Percentiles rank a stretch among this genome's conserved stretches.
phyloP scores from a whole-genome alignment of 169 alveolate species.

The Plasmodium gaboni region DNA sequence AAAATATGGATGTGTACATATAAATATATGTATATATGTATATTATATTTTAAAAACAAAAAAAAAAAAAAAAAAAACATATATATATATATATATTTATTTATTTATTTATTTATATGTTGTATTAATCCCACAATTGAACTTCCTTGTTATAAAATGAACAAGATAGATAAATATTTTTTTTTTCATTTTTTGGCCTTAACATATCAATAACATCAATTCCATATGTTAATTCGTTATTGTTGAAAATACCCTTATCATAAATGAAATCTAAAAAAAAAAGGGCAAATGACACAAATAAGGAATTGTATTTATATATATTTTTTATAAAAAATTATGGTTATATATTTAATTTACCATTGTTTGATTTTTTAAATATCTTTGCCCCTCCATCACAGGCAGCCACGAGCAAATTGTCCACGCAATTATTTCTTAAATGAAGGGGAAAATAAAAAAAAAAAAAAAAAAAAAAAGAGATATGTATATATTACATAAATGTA shows the following conservation, averaged over 20 bases:
- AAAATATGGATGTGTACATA: no score
- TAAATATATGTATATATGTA: neutral
- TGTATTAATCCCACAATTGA: constrained; percentile 43
- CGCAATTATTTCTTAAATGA: constrained; percentile 9
- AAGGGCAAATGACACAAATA: neutral
- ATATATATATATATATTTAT: neutral
- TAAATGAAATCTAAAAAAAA: constrained; percentile 44
- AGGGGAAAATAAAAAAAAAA: neutral
- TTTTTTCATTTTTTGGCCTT: constrained; percentile 43
- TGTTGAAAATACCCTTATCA: constrained; percentile 26
- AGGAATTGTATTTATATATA: neutral
- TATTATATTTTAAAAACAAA: neutral
- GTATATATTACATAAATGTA: no score
- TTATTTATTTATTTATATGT: neutral
- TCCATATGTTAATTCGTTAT: constrained; percentile 62
- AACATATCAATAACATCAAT: constrained; percentile 44
- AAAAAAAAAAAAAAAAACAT: neutral
- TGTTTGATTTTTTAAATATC: constrained; percentile 43
- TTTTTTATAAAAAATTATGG: neutral
- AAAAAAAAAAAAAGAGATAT: neutral
- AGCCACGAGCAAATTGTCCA: constrained; percentile 49
- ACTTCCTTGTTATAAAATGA: constrained; percentile 70
- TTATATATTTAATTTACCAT: constrained; percentile 27
- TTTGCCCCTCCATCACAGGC: constrained; percentile 74
- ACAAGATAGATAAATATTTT: constrained; percentile 69